A percentile compares a stretch with the other conserved stretches of the same genome.
These are phyloP conservation scores for Sporothrix globosa DNA, from an alignment of 2,329 filamentous ascomycete species.

Conservation along the genomic window DNA sequence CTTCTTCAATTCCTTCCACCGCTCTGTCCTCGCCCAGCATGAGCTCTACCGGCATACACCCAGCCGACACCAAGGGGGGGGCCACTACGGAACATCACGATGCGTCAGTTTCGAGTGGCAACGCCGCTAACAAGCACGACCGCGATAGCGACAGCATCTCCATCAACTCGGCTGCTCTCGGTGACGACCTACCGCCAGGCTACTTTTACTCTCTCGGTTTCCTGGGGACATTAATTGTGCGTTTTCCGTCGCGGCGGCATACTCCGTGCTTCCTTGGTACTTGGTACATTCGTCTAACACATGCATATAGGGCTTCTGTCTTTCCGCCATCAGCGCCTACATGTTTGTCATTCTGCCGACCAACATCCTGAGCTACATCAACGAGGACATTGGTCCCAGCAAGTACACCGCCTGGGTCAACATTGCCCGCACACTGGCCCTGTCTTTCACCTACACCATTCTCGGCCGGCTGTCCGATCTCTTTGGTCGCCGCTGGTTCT, in stretches of 20 bases:
- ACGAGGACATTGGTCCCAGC: constrained; percentile 40
- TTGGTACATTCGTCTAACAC: neutral
- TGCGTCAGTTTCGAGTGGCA: neutral
- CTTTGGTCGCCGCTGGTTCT: constrained; percentile 48
- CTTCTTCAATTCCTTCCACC: neutral
- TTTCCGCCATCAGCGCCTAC: constrained; percentile 46
- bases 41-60: neutral
- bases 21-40: neutral
- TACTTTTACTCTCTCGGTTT: constrained; percentile 46
- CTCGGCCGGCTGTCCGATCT: constrained; percentile 47
- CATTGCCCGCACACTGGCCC: constrained; percentile 44
- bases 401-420: constrained; percentile 45
- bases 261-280: too few relatives aligned
- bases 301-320: constrained; percentile 43
- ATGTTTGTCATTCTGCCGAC: constrained; percentile 47
- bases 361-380: constrained; percentile 43
- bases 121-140: neutral
- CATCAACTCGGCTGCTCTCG: constrained; percentile 44
- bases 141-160: constrained; percentile 35
- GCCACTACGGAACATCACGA: constrained; percentile 17
- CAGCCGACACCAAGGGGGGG: constrained; percentile 6
- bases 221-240: constrained; percentile 43
- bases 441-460: constrained; percentile 45
- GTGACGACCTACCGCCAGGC: constrained; percentile 44
- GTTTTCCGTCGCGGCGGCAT: constrained; percentile 28